A percentile compares a stretch with the other conserved stretches of the same genome.
phyloP scores from a whole-genome alignment of 2,329 filamentous ascomycete species.

The Fusarium xyrophilum region DNA sequence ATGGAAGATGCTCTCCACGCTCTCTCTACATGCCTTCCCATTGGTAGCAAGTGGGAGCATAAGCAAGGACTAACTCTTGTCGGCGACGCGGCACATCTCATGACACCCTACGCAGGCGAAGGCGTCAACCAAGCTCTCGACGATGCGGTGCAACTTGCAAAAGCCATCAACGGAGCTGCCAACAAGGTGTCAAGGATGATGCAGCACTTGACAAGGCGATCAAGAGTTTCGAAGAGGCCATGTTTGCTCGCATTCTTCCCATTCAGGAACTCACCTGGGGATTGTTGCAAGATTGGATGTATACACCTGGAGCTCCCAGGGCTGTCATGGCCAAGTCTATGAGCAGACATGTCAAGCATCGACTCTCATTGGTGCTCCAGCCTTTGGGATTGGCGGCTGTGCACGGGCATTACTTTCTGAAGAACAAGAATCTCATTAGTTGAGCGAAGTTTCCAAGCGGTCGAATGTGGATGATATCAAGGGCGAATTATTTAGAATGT shows the following conservation, averaged over 20 bases:
- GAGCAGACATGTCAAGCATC: constrained; percentile 44
- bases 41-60: constrained; percentile 57
- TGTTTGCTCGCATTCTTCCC: constrained; percentile 48
- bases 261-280: constrained; percentile 54
- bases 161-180: constrained; percentile 48
- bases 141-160: constrained; percentile 59
- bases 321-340: constrained; percentile 50
- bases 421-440: constrained; percentile 20
- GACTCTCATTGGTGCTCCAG: constrained; percentile 43
- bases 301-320: constrained; percentile 54
- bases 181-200: constrained; percentile 34
- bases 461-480: not conserved
- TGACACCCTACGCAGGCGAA: constrained; percentile 65
- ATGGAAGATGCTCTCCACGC: constrained; percentile 50
- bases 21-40: constrained; percentile 61
- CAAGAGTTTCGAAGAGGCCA: constrained; percentile 47
- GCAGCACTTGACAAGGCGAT: constrained; percentile 46
- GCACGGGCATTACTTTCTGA: constrained; percentile 41
- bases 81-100: constrained; percentile 67
- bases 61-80: constrained; percentile 59
- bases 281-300: constrained; percentile 56
- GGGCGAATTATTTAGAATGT: not conserved
- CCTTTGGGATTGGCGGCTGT: constrained; percentile 43
- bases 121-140: constrained; percentile 65
- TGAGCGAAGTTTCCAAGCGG: not conserved